Conservation (phyloP, 2,329 filamentous ascomycete species). For the Rhynchosporium graminicola region DNA sequence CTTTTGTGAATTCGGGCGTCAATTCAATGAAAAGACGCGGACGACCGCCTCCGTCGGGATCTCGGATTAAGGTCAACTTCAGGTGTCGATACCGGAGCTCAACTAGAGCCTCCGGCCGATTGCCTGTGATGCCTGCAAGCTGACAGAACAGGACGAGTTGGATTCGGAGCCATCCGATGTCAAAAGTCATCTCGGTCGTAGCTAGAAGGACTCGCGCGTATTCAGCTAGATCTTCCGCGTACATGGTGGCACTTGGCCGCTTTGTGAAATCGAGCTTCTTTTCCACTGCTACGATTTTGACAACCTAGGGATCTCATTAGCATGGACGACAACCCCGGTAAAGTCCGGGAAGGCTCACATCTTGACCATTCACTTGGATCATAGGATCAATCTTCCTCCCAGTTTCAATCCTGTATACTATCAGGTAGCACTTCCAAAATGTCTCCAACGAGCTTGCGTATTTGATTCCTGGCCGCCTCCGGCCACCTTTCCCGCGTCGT, state of each 20-base stretch:
- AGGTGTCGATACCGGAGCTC: background rate
- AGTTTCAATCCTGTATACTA: background rate
- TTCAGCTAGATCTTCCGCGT: background rate
- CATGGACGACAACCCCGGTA: background rate
- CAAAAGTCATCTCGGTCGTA: conserved; percentile 2
- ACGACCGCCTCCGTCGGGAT: background rate
- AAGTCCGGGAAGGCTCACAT: background rate
- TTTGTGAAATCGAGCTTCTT: background rate
- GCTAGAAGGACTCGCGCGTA: background rate
- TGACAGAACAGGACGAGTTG: background rate
- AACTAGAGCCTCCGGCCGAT: background rate
- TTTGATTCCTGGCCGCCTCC: background rate
- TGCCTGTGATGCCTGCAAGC: background rate
- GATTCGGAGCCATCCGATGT: background rate
- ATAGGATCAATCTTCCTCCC: background rate
- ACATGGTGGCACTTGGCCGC: background rate
- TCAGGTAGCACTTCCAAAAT: background rate
- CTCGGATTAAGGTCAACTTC: background rate
- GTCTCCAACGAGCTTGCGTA: background rate
- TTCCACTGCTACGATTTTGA: background rate
- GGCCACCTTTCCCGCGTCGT: background rate
- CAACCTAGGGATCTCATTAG: background rate
- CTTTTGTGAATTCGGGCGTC: background rate
- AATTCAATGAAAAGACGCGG: background rate
- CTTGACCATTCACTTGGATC: background rate